Evolutionary conservation across 345 rosid species (phyloP).

Genomic region (Lepidium africanum): DNA sequence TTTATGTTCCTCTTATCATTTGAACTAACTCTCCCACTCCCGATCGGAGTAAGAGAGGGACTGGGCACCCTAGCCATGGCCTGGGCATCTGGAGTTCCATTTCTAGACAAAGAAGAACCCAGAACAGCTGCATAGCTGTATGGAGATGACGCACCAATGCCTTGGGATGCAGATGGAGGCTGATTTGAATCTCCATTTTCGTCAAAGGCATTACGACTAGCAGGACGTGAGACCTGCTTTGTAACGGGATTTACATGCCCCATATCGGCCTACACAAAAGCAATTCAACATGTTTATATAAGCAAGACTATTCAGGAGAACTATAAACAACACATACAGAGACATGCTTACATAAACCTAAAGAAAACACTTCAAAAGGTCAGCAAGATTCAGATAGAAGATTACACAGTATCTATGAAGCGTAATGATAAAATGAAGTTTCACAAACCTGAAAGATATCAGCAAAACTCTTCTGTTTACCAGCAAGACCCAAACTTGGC

Average conservation of each 20-base stretch:
- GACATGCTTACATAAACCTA: no score
- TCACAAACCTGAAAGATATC: conserved; percentile 69
- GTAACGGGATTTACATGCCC: conserved; percentile 11
- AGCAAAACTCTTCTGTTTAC: conserved; percentile 69
- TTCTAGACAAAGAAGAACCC: conserved; percentile 72
- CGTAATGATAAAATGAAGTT: neutral
- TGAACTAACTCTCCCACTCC: conserved; percentile 54
- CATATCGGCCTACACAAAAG: conserved; percentile 52
- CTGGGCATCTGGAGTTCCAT: conserved; percentile 85
- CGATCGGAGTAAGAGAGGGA: conserved; percentile 81
- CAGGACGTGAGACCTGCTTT: no score
- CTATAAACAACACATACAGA: neutral
- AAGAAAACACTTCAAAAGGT: no score
- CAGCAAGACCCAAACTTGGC: conserved; percentile 54
- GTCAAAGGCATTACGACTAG: no score
- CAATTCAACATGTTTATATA: neutral
- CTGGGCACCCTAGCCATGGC: conserved; percentile 73
- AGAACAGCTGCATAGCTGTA: conserved; percentile 73
- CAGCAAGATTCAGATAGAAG: no score
- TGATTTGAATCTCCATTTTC: neutral
- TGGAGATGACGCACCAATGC: conserved; percentile 44
- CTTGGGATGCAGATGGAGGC: conserved; percentile 44
- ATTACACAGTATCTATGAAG: neutral
- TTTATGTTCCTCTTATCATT: conserved; percentile 53
- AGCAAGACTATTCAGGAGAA: neutral